These are phyloP conservation scores for Termitomyces eurrhizus DNA, from an alignment of 768 basidiomycete species.

Conservation along the genomic window DNA sequence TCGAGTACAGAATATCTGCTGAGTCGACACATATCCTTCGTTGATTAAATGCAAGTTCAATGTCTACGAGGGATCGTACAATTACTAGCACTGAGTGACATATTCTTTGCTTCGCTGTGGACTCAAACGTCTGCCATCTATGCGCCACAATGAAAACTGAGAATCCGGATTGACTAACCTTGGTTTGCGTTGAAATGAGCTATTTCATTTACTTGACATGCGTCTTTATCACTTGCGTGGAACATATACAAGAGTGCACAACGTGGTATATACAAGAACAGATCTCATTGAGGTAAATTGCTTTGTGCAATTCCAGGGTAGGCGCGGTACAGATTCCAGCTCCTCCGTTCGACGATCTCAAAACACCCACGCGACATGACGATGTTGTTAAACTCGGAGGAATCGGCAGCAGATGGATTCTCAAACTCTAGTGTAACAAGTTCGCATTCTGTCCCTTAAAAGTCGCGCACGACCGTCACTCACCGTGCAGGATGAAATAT, in stretches of 20 bases:
- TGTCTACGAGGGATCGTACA: background rate
- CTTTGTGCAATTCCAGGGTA: constrained; percentile 44
- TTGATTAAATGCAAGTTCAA: background rate
- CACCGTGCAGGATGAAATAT: constrained; percentile 41
- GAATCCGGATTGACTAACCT: background rate
- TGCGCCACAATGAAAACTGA: background rate
- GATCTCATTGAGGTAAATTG: constrained; percentile 18
- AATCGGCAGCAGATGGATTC: constrained; percentile 12
- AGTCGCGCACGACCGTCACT: constrained; percentile 3
- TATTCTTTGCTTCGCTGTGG: background rate
- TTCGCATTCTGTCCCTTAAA: background rate
- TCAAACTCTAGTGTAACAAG: constrained; percentile 16
- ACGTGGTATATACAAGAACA: background rate
- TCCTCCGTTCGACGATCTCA: constrained; percentile 25
- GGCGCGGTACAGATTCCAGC: constrained; percentile 43
- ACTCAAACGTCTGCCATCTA: no score
- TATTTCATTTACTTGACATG: background rate
- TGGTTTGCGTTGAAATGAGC: background rate
- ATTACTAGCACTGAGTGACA: background rate
- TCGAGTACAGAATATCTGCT: background rate
- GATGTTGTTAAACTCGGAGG: constrained; percentile 13
- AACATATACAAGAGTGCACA: background rate
- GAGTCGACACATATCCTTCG: no score
- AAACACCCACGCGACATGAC: constrained; percentile 13
- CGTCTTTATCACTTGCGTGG: background rate